Base-by-base conservation (phyloP, 306 rosid species). In the Lupinus albus region DNA sequence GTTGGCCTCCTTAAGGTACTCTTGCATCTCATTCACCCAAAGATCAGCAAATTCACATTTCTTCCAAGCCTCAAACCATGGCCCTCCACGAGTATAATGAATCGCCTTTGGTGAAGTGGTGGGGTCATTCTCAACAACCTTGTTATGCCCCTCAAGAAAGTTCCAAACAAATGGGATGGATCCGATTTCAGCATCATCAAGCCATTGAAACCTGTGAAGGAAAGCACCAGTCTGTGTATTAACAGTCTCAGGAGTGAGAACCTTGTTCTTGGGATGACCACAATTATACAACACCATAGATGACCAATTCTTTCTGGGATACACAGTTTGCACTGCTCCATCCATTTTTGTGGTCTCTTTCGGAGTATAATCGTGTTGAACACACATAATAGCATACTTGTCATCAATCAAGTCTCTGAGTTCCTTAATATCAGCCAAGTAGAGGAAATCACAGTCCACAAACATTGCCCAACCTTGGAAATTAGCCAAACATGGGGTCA, bases 41-140 rank as follows among this genome's bases (percentile, higher is more conserved):
- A 86, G 81, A 67, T 86, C 85, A 38, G 89, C 92, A 78, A 86
- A 86, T 32, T 86, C 87, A 63, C 92, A 86, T 59, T 81, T 61
- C 84, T 86, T 86, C 92, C 92, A 86, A 69, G 92, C 85, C 10
- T 84, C 92, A 48, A 86, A 86, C 92, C 92, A 86, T 2, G 92
- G 92, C 21, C 92, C 92, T 69, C 92, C 92, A 7, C 88, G 89
- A 65, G 92, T 86, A 67, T 84, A 86, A 73, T 86, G 92, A 39
- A 86, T 59, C 2, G 92, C 85, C 78, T 84, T 86, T 2, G 89
- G 92, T 15, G 18, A 64, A 64, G 85, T 86, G 17, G 81, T 46
- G 5, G 81, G 57, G 70, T 84, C 87, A 58, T 59, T 72, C 14
- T 79, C 85, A 50, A 80, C 82, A 47, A 52, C 78, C 79, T 49